Conservation (phyloP, 1,139 yeast species). For the Magnusiomyces tetraspermus region DNA sequence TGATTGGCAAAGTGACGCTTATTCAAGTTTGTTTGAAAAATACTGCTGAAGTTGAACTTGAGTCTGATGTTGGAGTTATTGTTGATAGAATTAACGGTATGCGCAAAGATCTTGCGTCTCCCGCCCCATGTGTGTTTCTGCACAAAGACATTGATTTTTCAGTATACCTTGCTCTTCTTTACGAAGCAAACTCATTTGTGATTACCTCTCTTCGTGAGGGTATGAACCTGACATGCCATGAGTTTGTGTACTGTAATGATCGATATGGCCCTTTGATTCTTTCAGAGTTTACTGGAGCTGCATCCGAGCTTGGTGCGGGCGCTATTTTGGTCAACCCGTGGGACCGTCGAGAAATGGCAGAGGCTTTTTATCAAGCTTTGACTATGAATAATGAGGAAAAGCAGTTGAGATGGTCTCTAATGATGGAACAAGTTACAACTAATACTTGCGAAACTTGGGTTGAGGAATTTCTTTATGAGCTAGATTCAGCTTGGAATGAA, state of each 20-base stretch:
- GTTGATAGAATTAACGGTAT: constrained; percentile 79
- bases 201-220: constrained; percentile 95
- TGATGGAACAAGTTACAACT: constrained; percentile 48
- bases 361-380: constrained; percentile 51
- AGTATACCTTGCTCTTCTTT: constrained; percentile 76
- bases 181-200: constrained; percentile 79
- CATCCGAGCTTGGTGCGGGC: constrained; percentile 51
- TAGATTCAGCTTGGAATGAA: constrained; percentile 55
- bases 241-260: constrained; percentile 69
- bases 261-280: constrained; percentile 73
- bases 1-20: constrained; percentile 58
- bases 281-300: constrained; percentile 93
- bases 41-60: constrained; percentile 40
- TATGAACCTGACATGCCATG: constrained; percentile 92
- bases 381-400: constrained; percentile 56
- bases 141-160: constrained; percentile 84
- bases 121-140: constrained; percentile 65
- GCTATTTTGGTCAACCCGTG: constrained; percentile 74
- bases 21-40: constrained; percentile 71
- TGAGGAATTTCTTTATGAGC: constrained; percentile 43
- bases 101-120: constrained; percentile 54
- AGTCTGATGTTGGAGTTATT: constrained; percentile 62
- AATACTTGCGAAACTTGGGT: constrained; percentile 79
- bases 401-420: constrained; percentile 48
- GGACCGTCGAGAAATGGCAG: constrained; percentile 62